Evolutionary conservation across 1,284 basidiomycete genomes (phyloP), one percentile per base, ranked within the genome.

Genomic region (Rugiboletus extremiorientalis): DNA sequence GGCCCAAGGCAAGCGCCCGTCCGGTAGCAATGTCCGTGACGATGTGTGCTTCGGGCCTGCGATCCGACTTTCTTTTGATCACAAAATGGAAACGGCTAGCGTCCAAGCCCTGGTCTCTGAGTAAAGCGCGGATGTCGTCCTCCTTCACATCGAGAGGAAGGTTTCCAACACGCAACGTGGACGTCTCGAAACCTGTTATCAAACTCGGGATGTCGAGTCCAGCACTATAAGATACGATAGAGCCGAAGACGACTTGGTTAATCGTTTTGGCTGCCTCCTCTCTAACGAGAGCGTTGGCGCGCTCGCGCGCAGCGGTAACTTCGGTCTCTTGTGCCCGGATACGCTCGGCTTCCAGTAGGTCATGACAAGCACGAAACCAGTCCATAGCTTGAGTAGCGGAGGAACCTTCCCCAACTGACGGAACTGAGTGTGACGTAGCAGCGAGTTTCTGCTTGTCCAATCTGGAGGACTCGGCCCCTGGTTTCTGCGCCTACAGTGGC

Each of bases 141-240:
- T 61, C 62, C 42, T 64, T 74, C 5, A 74, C 71, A 31, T 76
- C 65, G 23, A 54, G 43, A 4, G 80, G 79, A n/a, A 84, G 69
- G 46, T 76, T 75, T 47, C 70, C 71, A 34, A 84, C 69, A 2
- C 66, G 73, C 23, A 84, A 62, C 16, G 72, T 72, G 60, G 80
- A 81, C 11, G 77, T 73, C 43, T 84, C 79, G 59, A 81, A 83
- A 8, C 82, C 81, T 20, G 76, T 67, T 27, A 79, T 63, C 33
- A 82, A 59, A n/a, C 67, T 64, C 49, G 64, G 65, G 28, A 84
- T 69, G 23, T 76, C 66, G 36, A 83, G 63, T 8, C 82, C 82
- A 4, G 80, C 77, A n/a, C 71, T 71, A 46, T 72, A 82, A 7
- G 79, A 79, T 22, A 81, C 76, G 40, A 83, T 77, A 16, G 79